Evolutionary conservation across 768 basidiomycete genomes (phyloP), one percentile per base, ranked within the genome.

Genomic region (Fomitopsis pulvina): DNA sequence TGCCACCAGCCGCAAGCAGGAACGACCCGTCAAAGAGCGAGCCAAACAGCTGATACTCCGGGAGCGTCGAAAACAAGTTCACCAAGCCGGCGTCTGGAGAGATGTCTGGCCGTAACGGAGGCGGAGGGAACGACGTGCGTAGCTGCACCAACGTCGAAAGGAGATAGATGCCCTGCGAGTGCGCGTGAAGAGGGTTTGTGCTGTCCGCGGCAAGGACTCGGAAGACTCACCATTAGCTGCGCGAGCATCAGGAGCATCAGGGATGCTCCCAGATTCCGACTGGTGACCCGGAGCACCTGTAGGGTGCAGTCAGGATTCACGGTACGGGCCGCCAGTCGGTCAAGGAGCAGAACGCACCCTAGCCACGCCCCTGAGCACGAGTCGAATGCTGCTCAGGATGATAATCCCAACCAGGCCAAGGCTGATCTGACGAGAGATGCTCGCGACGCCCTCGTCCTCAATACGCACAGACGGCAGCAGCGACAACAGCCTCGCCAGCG

Each of bases 101-200:
- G 30, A 55, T 34, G 59, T 53, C 57, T 16, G 59, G n/a, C 4
- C 51, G 46, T 14, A 57, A 12, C 8, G 74, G 63, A 1, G 81
- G 78, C 0, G 81, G 81, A 2, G 90, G 90, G 63, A 92, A 90
- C 10, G 84, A 83, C 24, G 83, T 81, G 34, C 89, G 83, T 41
- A 92, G 73, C 63, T 92, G 90, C 11, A 92, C 81, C 42, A 92
- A 68, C 0, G 88, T 92, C 3, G 87, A 83, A 25, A 92, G 77
- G 29, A 92, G 77, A 62, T 92, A 92, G 38, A 87, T 85, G 10
- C 84, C 86, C 89, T 92, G n/a, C n/a, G n/a, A n/a, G n/a, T n/a
- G n/a, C n/a, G n/a, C n/a, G n/a, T n/a, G 29, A 21, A 32, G 48
- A 48, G 22, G 16, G 45, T 25, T 48, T 34, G n/a, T 26, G 12